Conservation (phyloP, 2,329 filamentous ascomycete genomes). For the Xylogone sp. region DNA sequence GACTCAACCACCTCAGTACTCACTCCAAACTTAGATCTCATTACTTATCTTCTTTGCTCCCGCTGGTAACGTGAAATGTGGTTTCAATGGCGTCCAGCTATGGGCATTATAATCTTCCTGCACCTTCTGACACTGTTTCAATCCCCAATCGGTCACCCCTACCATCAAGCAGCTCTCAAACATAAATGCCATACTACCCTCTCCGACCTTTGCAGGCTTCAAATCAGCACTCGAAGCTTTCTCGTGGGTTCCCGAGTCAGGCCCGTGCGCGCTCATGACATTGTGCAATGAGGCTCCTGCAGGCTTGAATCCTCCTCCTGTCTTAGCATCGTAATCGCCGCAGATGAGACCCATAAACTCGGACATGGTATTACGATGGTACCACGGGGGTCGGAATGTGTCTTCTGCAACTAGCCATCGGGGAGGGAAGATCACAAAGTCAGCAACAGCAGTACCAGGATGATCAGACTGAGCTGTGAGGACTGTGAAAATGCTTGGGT, state of each 20-base stretch:
- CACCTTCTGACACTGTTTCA: slow-evolving; percentile 62
- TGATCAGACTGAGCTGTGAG: slow-evolving; percentile 50
- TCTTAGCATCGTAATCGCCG: slow-evolving; percentile 54
- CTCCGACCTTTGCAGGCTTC: slow-evolving; percentile 49
- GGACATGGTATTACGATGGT: slow-evolving; percentile 58
- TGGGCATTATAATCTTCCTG: slow-evolving; percentile 63
- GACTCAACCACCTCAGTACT: neutral
- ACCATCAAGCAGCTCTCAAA: slow-evolving; percentile 62
- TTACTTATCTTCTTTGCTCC: slow-evolving; percentile 21
- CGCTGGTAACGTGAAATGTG: slow-evolving; percentile 32
- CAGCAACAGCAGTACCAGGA: slow-evolving; percentile 50
- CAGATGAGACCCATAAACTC: slow-evolving; percentile 60
- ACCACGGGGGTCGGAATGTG: slow-evolving; percentile 56
- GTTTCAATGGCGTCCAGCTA: slow-evolving; percentile 54
- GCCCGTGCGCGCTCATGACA: slow-evolving; percentile 56
- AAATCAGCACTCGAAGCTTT: slow-evolving; percentile 46
- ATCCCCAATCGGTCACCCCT: slow-evolving; percentile 65
- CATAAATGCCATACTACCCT: slow-evolving; percentile 58
- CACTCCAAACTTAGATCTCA: slow-evolving; percentile 9
- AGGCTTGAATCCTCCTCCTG: slow-evolving; percentile 50
- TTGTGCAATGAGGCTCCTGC: slow-evolving; percentile 57
- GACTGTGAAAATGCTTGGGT: slow-evolving; percentile 71
- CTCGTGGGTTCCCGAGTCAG: slow-evolving; percentile 49
- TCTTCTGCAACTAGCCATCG: slow-evolving; percentile 55
- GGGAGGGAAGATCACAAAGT: slow-evolving; percentile 60